phyloP scores from a whole-genome alignment of 139 green algal genomes.

The Marvania coccoides region DNA sequence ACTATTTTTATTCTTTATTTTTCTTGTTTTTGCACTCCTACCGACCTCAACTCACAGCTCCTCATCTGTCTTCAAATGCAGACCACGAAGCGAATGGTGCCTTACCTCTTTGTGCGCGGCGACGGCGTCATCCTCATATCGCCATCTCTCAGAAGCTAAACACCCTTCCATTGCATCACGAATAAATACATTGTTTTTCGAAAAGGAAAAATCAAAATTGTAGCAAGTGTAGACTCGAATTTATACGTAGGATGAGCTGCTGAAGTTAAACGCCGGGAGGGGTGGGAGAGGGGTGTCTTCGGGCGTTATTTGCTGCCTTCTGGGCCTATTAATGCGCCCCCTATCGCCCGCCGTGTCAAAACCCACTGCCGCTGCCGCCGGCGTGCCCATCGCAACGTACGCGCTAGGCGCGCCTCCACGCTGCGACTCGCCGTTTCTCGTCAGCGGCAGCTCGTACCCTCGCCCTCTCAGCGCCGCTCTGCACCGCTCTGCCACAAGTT shows the following conservation, averaged over 20 bases:
- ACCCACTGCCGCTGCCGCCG: too few relatives aligned
- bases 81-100: conserved; percentile 83
- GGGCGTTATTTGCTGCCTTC: background rate
- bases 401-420: background rate
- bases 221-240: too few relatives aligned
- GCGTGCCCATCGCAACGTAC: background rate
- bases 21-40: background rate
- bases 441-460: conserved; percentile 10
- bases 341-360: background rate
- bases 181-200: too few relatives aligned
- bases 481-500: background rate
- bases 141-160: conserved; percentile 66
- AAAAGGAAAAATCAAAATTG: too few relatives aligned
- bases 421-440: background rate
- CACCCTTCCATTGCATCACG: background rate
- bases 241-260: background rate
- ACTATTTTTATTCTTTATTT: background rate
- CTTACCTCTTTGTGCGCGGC: conserved; percentile 93
- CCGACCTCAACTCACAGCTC: background rate
- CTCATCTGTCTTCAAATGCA: conserved; percentile 43
- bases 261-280: background rate
- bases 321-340: background rate
- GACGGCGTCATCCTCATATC: conserved; percentile 94
- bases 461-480: background rate
- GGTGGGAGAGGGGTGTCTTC: background rate